Evolutionary conservation across 768 basidiomycete species (phyloP), one percentile per base, ranked within the genome.

Genomic region (Porpolomopsis calyptriformis): DNA sequence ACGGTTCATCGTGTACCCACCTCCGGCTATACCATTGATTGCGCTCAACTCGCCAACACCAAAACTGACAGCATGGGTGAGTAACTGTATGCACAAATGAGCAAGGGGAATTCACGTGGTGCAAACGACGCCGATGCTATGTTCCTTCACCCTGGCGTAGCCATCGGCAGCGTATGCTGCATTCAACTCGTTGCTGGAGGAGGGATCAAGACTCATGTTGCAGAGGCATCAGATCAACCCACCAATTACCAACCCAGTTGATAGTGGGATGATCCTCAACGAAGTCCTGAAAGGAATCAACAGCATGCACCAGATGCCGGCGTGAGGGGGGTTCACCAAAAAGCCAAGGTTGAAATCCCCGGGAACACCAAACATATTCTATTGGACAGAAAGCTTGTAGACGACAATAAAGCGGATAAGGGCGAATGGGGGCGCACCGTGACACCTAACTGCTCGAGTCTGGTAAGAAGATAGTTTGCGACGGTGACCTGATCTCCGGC

Each of bases 1-100:
- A 43, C 3, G 3, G 33, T n/a, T n/a, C 27, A 38, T 7, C n/a
- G 31, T 36, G 16, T 0, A 51, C 68, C 48, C 53, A 76, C 82
- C 77, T 55, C 83, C 83, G 23, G 84, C 87, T 50, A 92, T 77
- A 34, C 86, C 85, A 54, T 89, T 88, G 27, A 85, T 79, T 3
- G 91, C 90, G 33, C 82, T 85, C 36, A 94, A 65, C 60, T 96
- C 92, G 12, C 92, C 92, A n/a, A 96, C 92, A 45, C 92, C 92
- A 52, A 92, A 94, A 2, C 82, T 85, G 44, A 16, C 1, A 16
- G 37, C 27, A 16, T 40, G 10, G 27, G 31, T 47, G 18, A 52
- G 43, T 4, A 29, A 2, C 16, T 3, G n/a, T 10, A 5, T 6
- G 11, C 20, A 14, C 10, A 36, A 4, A 29, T 41, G 36, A 23